These are phyloP conservation scores for Rhodomyrtus psidioides DNA, from an alignment of 441 rosid genomes.

Conservation along the genomic window DNA sequence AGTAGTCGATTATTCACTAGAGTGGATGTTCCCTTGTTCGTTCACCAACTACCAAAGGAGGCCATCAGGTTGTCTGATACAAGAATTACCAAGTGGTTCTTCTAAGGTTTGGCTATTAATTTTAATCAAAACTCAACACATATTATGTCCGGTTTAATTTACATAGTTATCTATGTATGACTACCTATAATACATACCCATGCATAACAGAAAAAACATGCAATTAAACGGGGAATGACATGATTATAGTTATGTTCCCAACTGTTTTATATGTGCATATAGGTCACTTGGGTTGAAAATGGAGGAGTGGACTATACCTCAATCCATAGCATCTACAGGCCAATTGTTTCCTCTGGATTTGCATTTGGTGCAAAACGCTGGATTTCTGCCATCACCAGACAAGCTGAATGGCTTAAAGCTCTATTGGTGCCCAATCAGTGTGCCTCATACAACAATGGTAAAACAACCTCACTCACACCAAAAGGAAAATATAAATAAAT, in stretches of 20 bases:
- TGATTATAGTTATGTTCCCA: not conserved
- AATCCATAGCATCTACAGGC: constrained; percentile 18
- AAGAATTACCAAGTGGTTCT: constrained; percentile 19
- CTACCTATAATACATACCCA: not conserved
- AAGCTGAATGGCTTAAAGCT: constrained; percentile 21
- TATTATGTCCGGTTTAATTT: not conserved
- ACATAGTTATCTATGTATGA: not conserved
- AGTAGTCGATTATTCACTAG: constrained; percentile 54
- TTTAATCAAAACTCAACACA: not conserved
- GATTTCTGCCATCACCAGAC: constrained; percentile 19
- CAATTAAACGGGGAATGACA: not conserved
- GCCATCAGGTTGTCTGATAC: constrained; percentile 51
- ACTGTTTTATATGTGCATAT: not conserved
- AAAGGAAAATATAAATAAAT: not conserved
- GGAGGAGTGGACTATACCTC: constrained; percentile 27
- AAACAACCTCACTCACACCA: not conserved
- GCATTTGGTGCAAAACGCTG: constrained; percentile 48
- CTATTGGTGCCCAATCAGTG: not conserved
- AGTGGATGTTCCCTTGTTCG: constrained; percentile 25
- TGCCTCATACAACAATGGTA: constrained; percentile 16
- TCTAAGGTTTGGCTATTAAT: constrained; percentile 21
- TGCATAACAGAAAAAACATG: not conserved
- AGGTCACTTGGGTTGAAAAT: constrained; percentile 63
- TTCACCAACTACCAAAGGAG: constrained; percentile 20
- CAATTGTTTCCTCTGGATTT: constrained; percentile 28